Conservation (phyloP, 192 early-diverging fungal species). For the Coemansia sp. region DNA sequence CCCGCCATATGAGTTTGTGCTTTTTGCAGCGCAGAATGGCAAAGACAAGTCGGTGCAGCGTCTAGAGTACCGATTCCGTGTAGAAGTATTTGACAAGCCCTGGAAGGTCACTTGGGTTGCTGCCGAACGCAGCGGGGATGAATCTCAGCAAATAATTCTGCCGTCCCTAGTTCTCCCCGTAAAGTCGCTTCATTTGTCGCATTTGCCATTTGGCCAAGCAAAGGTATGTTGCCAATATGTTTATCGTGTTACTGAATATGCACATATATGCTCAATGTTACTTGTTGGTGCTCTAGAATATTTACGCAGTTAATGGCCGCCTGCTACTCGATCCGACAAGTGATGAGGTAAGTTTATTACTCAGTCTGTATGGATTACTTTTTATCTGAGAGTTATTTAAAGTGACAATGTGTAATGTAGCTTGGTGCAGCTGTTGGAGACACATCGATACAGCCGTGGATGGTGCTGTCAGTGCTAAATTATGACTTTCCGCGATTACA, state of each 20-base stretch:
- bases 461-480: slow-evolving; percentile 25
- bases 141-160: background rate
- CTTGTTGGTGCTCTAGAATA: slow-evolving; percentile 7
- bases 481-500: slow-evolving; percentile 22
- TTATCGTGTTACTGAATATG: background rate
- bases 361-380: too few relatives aligned
- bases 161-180: slow-evolving; percentile 43
- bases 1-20: slow-evolving; percentile 22
- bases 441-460: slow-evolving; percentile 12
- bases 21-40: background rate
- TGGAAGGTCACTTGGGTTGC: slow-evolving; percentile 41
- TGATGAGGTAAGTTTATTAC: slow-evolving; percentile 4
- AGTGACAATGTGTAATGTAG: background rate
- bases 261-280: background rate
- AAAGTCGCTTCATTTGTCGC: slow-evolving; percentile 28
- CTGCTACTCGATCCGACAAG: slow-evolving; percentile 27
- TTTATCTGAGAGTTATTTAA: too few relatives aligned
- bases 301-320: slow-evolving; percentile 16
- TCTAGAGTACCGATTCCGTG: slow-evolving; percentile 16
- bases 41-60: background rate
- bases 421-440: background rate
- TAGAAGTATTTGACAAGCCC: slow-evolving; percentile 29
- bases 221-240: slow-evolving; percentile 4
- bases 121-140: background rate
- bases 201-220: slow-evolving; percentile 24